phyloP scores from a whole-genome alignment of 2,329 filamentous ascomycete species.

The Cryphonectria parasitica region DNA sequence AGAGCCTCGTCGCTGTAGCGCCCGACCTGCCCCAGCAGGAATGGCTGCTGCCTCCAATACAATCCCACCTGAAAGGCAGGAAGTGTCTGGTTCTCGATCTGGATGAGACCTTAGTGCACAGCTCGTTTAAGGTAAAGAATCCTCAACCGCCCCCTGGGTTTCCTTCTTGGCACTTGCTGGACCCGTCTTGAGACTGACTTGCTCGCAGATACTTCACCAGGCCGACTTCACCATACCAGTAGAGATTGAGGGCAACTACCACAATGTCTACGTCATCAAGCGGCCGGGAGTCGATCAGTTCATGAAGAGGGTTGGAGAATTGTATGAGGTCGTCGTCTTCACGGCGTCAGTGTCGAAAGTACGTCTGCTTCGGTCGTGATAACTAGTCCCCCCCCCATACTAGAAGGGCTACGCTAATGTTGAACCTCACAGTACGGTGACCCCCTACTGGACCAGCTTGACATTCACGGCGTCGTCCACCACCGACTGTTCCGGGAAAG shows the following conservation, averaged over 20 bases:
- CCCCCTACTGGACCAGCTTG: conserved; percentile 91
- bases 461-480: conserved; percentile 96
- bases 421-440: conserved; percentile 76
- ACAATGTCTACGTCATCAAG: conserved; percentile 99
- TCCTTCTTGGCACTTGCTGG: background rate
- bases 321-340: conserved; percentile 98
- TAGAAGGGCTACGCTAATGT: conserved; percentile 24
- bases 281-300: conserved; percentile 97
- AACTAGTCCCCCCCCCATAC: no score
- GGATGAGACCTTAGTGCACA: conserved; percentile 96
- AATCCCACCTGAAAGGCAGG: conserved; percentile 78
- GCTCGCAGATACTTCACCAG: conserved; percentile 83
- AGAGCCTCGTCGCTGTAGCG: conserved; percentile 47
- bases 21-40: conserved; percentile 58
- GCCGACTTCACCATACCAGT: conserved; percentile 99
- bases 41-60: conserved; percentile 80
- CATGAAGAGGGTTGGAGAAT: conserved; percentile 96
- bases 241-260: conserved; percentile 97
- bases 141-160: background rate
- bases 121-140: conserved; percentile 88
- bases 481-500: conserved; percentile 96
- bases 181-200: background rate
- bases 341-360: conserved; percentile 98
- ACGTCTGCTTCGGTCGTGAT: conserved; percentile 35
- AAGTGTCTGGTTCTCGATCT: conserved; percentile 96